Conservation (phyloP, 306 rosid species). For the Argentina anserina region DNA sequence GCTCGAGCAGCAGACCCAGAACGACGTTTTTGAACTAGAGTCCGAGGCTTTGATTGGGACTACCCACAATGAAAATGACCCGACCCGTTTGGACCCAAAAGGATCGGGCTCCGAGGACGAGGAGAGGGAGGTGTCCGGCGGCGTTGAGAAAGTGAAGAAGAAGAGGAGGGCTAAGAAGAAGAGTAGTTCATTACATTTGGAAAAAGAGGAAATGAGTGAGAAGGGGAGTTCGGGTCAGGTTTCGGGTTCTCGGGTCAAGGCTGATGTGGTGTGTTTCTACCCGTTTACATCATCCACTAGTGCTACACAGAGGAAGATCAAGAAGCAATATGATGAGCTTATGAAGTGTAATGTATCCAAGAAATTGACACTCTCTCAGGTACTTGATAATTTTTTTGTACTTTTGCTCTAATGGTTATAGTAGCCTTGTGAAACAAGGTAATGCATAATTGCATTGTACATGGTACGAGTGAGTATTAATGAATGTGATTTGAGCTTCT, state of each 20-base stretch:
- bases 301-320: conserved; percentile 77
- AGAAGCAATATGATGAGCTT: conserved; percentile 73
- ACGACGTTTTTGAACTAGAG: conserved; percentile 16
- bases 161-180: conserved; percentile 73
- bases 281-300: conserved; percentile 76
- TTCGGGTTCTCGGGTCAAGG: conserved; percentile 28
- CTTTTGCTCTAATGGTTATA: background rate
- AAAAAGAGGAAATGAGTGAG: conserved; percentile 1
- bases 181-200: conserved; percentile 20
- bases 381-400: background rate
- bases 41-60: conserved; percentile 10
- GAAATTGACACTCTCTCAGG: conserved; percentile 70
- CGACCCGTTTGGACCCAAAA: conserved; percentile 30
- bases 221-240: conserved; percentile 29
- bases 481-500: background rate
- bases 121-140: conserved; percentile 25
- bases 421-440: background rate
- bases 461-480: background rate
- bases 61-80: conserved; percentile 17
- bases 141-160: conserved; percentile 43
- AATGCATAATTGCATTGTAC: background rate
- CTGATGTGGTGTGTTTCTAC: conserved; percentile 49
- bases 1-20: conserved; percentile 20
- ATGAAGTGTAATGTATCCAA: conserved; percentile 57
- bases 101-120: conserved; percentile 3